Evolutionary conservation across 169 alveolate genomes (phyloP), one percentile per base, ranked within the genome.

Genomic region (Babesia ovis): DNA sequence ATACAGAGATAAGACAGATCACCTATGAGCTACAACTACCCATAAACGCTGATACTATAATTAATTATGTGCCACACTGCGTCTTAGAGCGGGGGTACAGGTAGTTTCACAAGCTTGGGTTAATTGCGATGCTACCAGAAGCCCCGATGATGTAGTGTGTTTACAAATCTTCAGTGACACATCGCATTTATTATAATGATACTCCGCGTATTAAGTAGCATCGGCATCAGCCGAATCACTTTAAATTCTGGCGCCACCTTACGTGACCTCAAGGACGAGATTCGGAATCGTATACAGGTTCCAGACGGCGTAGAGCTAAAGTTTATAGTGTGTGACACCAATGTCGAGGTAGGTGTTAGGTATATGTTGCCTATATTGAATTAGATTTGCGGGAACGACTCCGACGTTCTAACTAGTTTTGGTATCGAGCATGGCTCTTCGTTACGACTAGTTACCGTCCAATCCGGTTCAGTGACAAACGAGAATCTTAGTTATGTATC

Each of bases 161-260:
- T 3, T 59, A 20, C 42, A 25, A 8, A 37, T 34, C 25, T 39
- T 6, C 48, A 5, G 22, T 20, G 56, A 23, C 35, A 11, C 14
- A 73, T 73, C 37, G 66, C 55, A 46, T 41, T 34, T 29, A 32
- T 0, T 6, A 37, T 27, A 3, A 42, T 77, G 59, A 48, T 77
- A 27, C n/a, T 77, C 20, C 53, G 86, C 16, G 67, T 77, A 9
- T 22, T 54, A 12, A 68, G 86, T 35, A 45, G 51, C 4, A 68
- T 68, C 34, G 86, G 86, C 22, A 68, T 77, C 20, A 77, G 79
- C 50, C 79, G 86, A 12, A 25, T 68, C 23, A 9, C 56, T 35
- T 31, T 77, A 14, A 32, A 29, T 9, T 31, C 51, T 22, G 72
- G 61, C 53, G 55, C 86, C 54, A 77, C 81, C n/a, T 58, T 77